phyloP scores from a whole-genome alignment of 371 early-diverging fungal genomes.

The Batkoa obscura region DNA sequence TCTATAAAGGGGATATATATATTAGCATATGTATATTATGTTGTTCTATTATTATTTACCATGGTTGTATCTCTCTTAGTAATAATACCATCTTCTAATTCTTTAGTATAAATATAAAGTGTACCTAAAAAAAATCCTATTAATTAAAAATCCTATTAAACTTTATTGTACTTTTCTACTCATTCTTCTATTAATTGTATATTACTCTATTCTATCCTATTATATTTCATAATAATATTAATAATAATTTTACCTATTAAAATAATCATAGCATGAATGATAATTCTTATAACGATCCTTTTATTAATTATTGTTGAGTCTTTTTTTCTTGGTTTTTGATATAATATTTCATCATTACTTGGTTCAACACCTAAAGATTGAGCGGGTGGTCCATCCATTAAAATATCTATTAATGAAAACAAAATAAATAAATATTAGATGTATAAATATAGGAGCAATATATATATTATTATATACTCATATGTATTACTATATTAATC shows the following conservation, averaged over 20 bases:
- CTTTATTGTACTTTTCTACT: no score
- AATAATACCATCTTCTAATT: slow-evolving; percentile 53
- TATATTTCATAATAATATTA: no score
- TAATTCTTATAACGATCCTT: slow-evolving; percentile 49
- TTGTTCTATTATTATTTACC: slow-evolving; percentile 26
- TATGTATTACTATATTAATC: no score
- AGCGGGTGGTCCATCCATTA: slow-evolving; percentile 87
- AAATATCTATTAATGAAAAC: slow-evolving; percentile 34
- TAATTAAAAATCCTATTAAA: no score
- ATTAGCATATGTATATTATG: neutral
- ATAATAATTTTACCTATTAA: slow-evolving; percentile 16
- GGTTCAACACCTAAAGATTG: slow-evolving; percentile 78
- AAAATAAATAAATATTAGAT: neutral
- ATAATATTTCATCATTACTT: slow-evolving; percentile 64
- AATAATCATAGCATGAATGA: slow-evolving; percentile 60
- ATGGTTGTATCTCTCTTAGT: slow-evolving; percentile 76
- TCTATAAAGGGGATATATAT: slow-evolving; percentile 20
- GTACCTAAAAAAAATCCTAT: slow-evolving; percentile 31
- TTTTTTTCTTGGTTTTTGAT: slow-evolving; percentile 56
- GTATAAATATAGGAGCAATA: no score
- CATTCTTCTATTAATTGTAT: no score
- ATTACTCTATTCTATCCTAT: no score
- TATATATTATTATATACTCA: no score
- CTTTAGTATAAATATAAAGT: slow-evolving; percentile 54
- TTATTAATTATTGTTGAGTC: slow-evolving; percentile 55